Conservation (phyloP, 352 stramenopile genomes). For the Globisporangium middletonii region DNA sequence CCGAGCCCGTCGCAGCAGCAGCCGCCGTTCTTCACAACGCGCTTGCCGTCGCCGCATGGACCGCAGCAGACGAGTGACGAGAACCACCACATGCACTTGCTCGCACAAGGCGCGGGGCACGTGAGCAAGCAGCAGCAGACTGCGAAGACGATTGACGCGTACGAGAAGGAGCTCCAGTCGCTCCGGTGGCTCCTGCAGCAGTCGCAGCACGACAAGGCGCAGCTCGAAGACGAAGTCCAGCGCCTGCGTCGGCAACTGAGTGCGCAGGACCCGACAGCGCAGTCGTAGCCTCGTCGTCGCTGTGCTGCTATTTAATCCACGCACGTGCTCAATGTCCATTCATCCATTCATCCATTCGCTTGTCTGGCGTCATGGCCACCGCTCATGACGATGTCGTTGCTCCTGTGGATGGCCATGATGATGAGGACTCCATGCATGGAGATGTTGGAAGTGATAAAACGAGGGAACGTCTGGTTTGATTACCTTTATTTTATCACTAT, state of each 20-base stretch:
- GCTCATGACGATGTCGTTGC: too few relatives aligned
- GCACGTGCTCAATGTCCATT: neutral
- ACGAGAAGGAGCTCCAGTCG: slow-evolving; percentile 62
- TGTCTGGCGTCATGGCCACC: neutral
- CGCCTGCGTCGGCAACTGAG: slow-evolving; percentile 50
- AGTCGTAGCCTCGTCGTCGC: neutral
- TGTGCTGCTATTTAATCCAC: neutral
- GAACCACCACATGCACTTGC: slow-evolving; percentile 64
- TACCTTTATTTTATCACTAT: neutral
- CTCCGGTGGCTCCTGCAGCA: slow-evolving; percentile 65
- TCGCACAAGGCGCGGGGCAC: slow-evolving; percentile 49
- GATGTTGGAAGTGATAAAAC: too few relatives aligned
- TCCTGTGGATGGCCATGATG: too few relatives aligned
- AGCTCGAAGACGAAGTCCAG: slow-evolving; percentile 60
- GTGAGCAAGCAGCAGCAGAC: slow-evolving; percentile 56
- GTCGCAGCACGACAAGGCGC: slow-evolving; percentile 63
- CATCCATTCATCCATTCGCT: neutral
- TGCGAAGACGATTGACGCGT: slow-evolving; percentile 38
- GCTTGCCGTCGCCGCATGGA: slow-evolving; percentile 18
- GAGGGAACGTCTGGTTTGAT: neutral
- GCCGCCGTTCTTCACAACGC: slow-evolving; percentile 38
- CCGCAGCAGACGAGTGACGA: slow-evolving; percentile 18
- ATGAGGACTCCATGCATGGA: too few relatives aligned
- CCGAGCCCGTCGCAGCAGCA: slow-evolving; percentile 12
- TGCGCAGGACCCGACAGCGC: neutral